Conservation (phyloP, 176 grass and related monocot genomes). For the Raddia guianensis region DNA sequence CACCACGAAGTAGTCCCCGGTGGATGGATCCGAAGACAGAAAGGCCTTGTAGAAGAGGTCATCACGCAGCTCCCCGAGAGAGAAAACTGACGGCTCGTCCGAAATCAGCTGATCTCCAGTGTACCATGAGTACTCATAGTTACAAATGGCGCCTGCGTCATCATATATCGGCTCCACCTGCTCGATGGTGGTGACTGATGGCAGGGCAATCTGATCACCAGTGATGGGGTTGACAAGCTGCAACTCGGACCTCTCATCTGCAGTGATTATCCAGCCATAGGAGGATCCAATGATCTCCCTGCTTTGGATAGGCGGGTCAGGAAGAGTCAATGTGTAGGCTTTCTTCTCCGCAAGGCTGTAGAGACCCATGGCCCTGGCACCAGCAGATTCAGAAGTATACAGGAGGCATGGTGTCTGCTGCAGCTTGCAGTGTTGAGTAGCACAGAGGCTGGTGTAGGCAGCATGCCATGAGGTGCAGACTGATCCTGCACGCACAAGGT, state of each 20-base stretch:
- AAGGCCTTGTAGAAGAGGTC: not conserved
- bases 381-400: constrained; percentile 9
- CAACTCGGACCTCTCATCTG: not conserved
- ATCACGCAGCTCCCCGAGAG: not conserved
- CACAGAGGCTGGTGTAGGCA: not conserved
- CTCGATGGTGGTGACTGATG: not conserved
- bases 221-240: constrained; percentile 2
- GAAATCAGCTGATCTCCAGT: too few relatives aligned
- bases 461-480: not conserved
- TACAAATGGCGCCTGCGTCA: not conserved
- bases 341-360: constrained; percentile 1
- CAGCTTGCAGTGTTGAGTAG: not conserved
- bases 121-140: not conserved
- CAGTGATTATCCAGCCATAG: not conserved
- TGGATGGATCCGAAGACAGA: not conserved
- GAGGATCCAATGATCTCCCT: not conserved
- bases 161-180: not conserved
- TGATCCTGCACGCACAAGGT: not conserved
- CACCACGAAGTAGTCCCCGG: not conserved
- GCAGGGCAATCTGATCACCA: not conserved
- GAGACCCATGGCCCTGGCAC: not conserved
- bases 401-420: constrained; percentile 19
- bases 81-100: not conserved
- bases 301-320: not conserved
- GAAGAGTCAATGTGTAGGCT: not conserved